A percentile compares a stretch with the other conserved stretches of the same genome.
Evolutionary conservation across 2,329 filamentous ascomycete genomes (phyloP).

Genomic region (Monilinia fructigena): DNA sequence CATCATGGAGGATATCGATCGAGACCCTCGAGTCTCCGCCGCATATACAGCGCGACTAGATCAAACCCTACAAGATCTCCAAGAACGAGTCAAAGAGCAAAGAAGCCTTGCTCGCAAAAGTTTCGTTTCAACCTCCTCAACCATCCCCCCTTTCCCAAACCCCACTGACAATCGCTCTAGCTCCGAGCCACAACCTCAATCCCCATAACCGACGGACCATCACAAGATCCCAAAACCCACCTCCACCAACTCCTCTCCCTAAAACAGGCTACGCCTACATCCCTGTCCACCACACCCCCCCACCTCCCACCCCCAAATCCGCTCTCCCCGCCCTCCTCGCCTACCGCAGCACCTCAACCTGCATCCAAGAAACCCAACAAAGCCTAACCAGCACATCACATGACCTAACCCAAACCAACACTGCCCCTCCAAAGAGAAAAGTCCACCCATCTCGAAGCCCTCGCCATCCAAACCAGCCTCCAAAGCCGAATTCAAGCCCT

Average conservation of each 20-base stretch:
- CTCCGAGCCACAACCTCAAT: slow-evolving; percentile 33
- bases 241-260: slow-evolving; percentile 52
- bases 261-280: slow-evolving; percentile 65
- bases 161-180: slow-evolving; percentile 28
- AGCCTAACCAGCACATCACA: slow-evolving; percentile 52
- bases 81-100: slow-evolving; percentile 57
- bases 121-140: slow-evolving; percentile 39
- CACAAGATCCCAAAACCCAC: slow-evolving; percentile 40
- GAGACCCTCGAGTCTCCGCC: slow-evolving; percentile 40
- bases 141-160: neutral
- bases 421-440: slow-evolving; percentile 52
- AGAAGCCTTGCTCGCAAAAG: slow-evolving; percentile 50
- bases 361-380: slow-evolving; percentile 61
- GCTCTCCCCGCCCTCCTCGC: slow-evolving; percentile 70
- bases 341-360: slow-evolving; percentile 63
- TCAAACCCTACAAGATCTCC: slow-evolving; percentile 65
- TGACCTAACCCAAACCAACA: slow-evolving; percentile 46
- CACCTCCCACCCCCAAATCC: slow-evolving; percentile 67
- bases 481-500: slow-evolving; percentile 59
- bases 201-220: slow-evolving; percentile 34
- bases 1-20: slow-evolving; percentile 24
- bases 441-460: slow-evolving; percentile 53
- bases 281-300: slow-evolving; percentile 59
- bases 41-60: slow-evolving; percentile 58
- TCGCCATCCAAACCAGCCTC: slow-evolving; percentile 53